Percentiles rank a stretch among this genome's conserved stretches.
Conservation (phyloP, 495 filamentous ascomycete genomes). For the Xylaria longipes region DNA sequence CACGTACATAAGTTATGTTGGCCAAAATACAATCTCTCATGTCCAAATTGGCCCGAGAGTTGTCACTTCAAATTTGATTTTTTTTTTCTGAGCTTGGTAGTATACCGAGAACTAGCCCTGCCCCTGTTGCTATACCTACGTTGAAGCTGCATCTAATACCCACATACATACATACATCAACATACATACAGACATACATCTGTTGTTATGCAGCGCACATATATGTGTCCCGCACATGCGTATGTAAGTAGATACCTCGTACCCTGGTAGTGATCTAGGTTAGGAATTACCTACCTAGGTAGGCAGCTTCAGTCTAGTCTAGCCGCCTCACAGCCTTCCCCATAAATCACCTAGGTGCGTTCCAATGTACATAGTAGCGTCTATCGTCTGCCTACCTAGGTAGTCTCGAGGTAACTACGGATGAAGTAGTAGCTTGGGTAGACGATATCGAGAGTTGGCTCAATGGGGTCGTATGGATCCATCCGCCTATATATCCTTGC, state of each 20-base stretch:
- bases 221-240: constrained; percentile 9
- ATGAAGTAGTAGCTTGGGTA: constrained; percentile 29
- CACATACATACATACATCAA: neutral
- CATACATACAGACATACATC: constrained; percentile 3
- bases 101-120: constrained; percentile 4
- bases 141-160: neutral
- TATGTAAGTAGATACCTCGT: constrained; percentile 6
- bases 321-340: constrained; percentile 36
- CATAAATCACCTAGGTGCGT: constrained; percentile 35
- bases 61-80: constrained; percentile 16
- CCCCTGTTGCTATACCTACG: constrained; percentile 18
- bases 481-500: constrained; percentile 54
- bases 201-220: constrained; percentile 8
- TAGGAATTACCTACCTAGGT: constrained; percentile 33
- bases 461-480: constrained; percentile 41
- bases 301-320: constrained; percentile 24
- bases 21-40: constrained; percentile 11
- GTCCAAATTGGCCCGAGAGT: constrained; percentile 6
- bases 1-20: constrained; percentile 13
- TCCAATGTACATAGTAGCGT: constrained; percentile 39
- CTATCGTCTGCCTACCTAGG: constrained; percentile 29
- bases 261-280: constrained; percentile 2
- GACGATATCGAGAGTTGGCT: constrained; percentile 37
- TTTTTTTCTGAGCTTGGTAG: neutral
- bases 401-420: constrained; percentile 34